Conservation (phyloP, 768 basidiomycete genomes). For the Xerocomus spinulosus region DNA sequence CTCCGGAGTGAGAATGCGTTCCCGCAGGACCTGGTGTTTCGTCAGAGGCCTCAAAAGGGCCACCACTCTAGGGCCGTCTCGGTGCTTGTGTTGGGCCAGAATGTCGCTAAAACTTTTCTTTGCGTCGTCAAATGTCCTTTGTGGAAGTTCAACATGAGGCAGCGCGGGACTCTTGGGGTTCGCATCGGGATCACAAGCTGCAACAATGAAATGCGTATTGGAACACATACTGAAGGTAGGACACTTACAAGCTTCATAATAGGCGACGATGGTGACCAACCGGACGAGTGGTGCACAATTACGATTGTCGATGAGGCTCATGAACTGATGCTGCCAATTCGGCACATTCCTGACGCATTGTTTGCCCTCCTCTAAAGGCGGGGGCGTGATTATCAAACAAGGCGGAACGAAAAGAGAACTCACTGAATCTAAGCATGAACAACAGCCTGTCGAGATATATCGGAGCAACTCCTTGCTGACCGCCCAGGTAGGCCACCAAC, state of each 20-base stretch:
- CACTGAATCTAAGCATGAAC: constrained; percentile 20
- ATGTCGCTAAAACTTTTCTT: constrained; percentile 9
- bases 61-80: constrained; percentile 14
- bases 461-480: constrained; percentile 8
- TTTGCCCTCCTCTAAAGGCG: constrained; percentile 8
- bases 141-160: background rate
- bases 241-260: constrained; percentile 15
- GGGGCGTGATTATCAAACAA: background rate
- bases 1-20: constrained; percentile 8
- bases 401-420: background rate
- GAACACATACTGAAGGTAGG: too few species aligned
- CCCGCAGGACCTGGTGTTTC: constrained; percentile 9
- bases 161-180: background rate
- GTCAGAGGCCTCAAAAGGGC: constrained; percentile 20
- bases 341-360: constrained; percentile 9
- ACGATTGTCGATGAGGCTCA: constrained; percentile 3
- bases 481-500: constrained; percentile 6
- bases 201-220: background rate
- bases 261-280: constrained; percentile 19
- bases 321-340: constrained; percentile 10
- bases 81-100: constrained; percentile 7
- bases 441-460: constrained; percentile 15
- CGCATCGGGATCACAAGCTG: constrained; percentile 5
- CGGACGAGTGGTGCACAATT: constrained; percentile 8
- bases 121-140: constrained; percentile 11